Evolutionary conservation across 2,329 filamentous ascomycete species (phyloP), one percentile per base, ranked within the genome.

Genomic region (Xylariaceae sp.): DNA sequence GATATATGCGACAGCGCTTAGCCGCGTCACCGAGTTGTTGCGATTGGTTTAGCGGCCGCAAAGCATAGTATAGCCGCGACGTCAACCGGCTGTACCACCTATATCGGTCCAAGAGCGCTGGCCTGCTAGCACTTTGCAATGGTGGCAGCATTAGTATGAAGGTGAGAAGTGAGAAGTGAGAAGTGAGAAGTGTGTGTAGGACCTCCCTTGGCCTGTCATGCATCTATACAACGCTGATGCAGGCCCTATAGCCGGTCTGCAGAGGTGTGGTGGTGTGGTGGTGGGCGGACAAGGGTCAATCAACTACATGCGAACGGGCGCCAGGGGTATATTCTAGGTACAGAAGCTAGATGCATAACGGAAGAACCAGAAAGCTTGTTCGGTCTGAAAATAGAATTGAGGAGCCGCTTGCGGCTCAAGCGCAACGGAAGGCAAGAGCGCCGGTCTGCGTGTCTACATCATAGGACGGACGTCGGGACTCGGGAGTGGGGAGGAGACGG

Each of bases 361-460:
- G 40, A 50, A 56, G 54, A 40, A 49, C 18, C 34, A 26, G 49
- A 58, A 60, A 60, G 58, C 58, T 60, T 60, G 40, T 60, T 46
- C 41, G 53, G 50, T 55, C 58, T 56, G 53, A 60, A 60, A 60
- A 60, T 60, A 60, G 55, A 49, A 34, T 43, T 43, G 41, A 42
- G 49, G 57, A 50, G 57, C 58, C 51, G 58, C 55, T 52, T 60
- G 58, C 58, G 58, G 58, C 58, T 60, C 58, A 58, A 58, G 47
- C 26, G 36, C 37, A 39, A 32, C 48, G 34, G 41, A 43, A 32
- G 32, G 29, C 29, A 22, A 45, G 37, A 37, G 36, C 46, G 40
- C 36, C 41, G 46, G 52, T 48, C 36, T 21, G 44, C 30, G 57
- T 56, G 51, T 53, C 53, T 56, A 53, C 56, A 56, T 10, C 10